phyloP scores from a whole-genome alignment of 2,329 filamentous ascomycete genomes.

The Alternaria rosae region DNA sequence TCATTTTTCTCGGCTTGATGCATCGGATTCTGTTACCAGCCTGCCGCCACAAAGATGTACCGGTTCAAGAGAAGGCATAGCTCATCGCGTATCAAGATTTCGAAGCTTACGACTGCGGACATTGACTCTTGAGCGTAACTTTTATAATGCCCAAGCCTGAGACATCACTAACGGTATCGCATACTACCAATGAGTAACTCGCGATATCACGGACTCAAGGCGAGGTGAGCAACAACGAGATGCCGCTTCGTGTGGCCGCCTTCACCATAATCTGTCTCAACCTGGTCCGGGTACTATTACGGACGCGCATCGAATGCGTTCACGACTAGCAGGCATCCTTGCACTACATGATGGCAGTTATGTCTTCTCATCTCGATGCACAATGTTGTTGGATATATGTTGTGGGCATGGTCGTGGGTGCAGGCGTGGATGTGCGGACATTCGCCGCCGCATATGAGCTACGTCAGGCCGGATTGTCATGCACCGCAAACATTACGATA shows the following conservation, averaged over 20 bases:
- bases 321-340: background rate
- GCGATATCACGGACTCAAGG: background rate
- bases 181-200: background rate
- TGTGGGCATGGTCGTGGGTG: background rate
- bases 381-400: background rate
- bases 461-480: background rate
- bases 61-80: background rate
- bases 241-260: background rate
- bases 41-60: no score
- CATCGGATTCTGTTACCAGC: no score
- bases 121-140: no score
- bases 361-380: background rate
- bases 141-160: no score
- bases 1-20: background rate
- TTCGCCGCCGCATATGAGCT: background rate
- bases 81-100: background rate
- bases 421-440: background rate
- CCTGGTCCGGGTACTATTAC: background rate
- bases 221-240: background rate
- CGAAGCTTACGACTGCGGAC: background rate
- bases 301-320: background rate
- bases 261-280: background rate
- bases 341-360: background rate
- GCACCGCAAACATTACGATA: background rate
- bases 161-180: background rate